Evolutionary conservation across 2,329 filamentous ascomycete species (phyloP), one percentile per base, ranked within the genome.

Genomic region (Trichoderma koningiopsis): DNA sequence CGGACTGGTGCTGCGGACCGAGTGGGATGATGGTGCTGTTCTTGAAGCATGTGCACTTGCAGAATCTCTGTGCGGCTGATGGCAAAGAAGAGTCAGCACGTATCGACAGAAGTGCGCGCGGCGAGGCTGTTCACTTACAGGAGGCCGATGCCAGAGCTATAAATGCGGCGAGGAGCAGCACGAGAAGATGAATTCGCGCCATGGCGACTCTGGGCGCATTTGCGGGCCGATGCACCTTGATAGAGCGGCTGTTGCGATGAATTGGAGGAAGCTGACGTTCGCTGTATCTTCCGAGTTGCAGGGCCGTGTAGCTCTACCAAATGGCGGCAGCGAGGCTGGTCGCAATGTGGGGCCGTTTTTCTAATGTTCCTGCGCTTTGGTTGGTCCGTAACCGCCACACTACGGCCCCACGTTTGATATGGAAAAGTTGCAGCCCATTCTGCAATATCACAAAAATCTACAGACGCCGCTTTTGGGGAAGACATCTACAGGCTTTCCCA

Each of bases 31-130:
- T 89, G 72, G 88, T 90, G 83, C 86, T 89, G 81, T 91, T 90
- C 74, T 87, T 87, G 81, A 89, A 89, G 81, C 88, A 91, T 73
- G 87, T 90, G 81, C 88, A 91, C 83, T 91, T 91, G 83, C 88
- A 91, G 77, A 90, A 91, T 2, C 86, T 87, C 22, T 87, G 88
- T 55, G 87, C 85, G 37, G 85, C 88, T 90, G 74, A 16, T 43
- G 40, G 40, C 13, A 7, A 14, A n/a, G 6, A 6, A 53, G 29
- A 35, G 29, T 57, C 37, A 67, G 6, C 40, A 43, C 31, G 33
- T 1, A 49, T 49, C n/a, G 22, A n/a, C 16, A 62, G 19, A 33
- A 49, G 19, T 31, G 53, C 53, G 53, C 53, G 53, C 53, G 68
- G 67, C 19, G 24, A 16, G 14, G 16, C 33, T 14, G 16, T 33